Conservation (phyloP, 345 rosid species). For the Triadica sebifera region DNA sequence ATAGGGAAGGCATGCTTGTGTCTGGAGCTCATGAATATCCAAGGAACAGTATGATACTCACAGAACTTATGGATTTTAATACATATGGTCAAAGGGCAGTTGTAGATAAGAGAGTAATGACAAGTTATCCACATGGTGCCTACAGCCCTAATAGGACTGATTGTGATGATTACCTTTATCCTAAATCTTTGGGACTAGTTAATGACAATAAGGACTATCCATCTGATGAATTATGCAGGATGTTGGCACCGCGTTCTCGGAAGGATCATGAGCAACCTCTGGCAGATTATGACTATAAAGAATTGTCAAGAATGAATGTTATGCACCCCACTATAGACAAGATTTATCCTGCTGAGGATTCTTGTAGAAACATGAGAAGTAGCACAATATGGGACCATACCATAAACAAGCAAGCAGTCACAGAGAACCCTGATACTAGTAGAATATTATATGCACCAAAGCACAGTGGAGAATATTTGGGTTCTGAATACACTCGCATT, state of each 20-base stretch:
- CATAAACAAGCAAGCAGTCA: slow-evolving; percentile 25
- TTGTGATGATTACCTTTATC: slow-evolving; percentile 33
- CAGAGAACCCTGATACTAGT: slow-evolving; percentile 31
- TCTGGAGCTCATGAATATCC: slow-evolving; percentile 36
- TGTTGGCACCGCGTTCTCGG: slow-evolving; percentile 31
- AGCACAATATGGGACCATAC: slow-evolving; percentile 29
- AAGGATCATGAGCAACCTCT: slow-evolving; percentile 33
- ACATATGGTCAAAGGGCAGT: slow-evolving; percentile 29
- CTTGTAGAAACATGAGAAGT: slow-evolving; percentile 32
- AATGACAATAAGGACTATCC: slow-evolving; percentile 34
- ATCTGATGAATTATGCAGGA: slow-evolving; percentile 28
- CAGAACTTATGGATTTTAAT: slow-evolving; percentile 31
- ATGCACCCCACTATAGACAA: slow-evolving; percentile 33
- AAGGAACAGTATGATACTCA: slow-evolving; percentile 31
- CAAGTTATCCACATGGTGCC: slow-evolving; percentile 22
- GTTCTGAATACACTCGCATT: slow-evolving; percentile 27
- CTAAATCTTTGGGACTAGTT: slow-evolving; percentile 27
- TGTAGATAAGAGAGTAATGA: slow-evolving; percentile 30
- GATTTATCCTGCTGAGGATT: slow-evolving; percentile 33
- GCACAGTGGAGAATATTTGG: slow-evolving; percentile 32
- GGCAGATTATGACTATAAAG: slow-evolving; percentile 31
- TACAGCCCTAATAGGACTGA: slow-evolving; percentile 35
- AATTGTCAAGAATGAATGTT: slow-evolving; percentile 34
- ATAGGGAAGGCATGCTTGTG: slow-evolving; percentile 33
- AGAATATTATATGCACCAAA: slow-evolving; percentile 35